A percentile compares a stretch with the other conserved stretches of the same genome.
phyloP scores from a whole-genome alignment of 148 eudicot species.

The Camellia japonica region DNA sequence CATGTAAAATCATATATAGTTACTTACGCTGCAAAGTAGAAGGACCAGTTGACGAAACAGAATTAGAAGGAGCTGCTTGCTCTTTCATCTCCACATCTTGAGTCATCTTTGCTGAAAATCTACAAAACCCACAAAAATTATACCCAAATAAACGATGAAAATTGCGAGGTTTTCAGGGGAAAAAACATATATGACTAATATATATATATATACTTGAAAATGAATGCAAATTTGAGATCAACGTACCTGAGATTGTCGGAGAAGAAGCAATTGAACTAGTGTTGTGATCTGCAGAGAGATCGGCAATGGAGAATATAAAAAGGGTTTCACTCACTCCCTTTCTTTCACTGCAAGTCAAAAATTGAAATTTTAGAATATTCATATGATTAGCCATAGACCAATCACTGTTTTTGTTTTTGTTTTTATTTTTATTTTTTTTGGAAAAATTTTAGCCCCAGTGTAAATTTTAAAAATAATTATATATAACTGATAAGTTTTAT shows the following conservation, averaged over 20 bases:
- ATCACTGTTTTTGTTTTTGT: no score
- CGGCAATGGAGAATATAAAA: not conserved
- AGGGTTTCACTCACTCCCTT: conserved; percentile 1
- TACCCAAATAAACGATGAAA: not conserved
- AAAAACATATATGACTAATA: no score
- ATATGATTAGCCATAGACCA: no score
- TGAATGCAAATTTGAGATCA: not conserved
- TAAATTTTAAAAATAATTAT: no score
- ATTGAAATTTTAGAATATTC: not conserved
- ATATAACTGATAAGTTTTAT: no score
- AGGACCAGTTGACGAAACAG: conserved; percentile 44
- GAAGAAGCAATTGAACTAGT: not conserved
- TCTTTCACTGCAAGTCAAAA: conserved; percentile 20
- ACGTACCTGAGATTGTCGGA: not conserved
- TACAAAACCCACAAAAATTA: not conserved
- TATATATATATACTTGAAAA: not conserved
- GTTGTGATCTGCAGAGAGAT: conserved; percentile 3
- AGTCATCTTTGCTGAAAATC: conserved; percentile 44
- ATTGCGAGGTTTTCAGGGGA: no score
- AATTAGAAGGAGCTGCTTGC: conserved; percentile 57
- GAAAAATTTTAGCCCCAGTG: no score
- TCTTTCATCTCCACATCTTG: conserved; percentile 92
- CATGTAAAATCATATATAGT: not conserved
- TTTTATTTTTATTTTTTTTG: no score
- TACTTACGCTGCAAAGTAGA: conserved; percentile 60